A percentile compares a stretch with the other conserved stretches of the same genome.
These are phyloP conservation scores for Meripilus lineatus DNA, from an alignment of 1,284 basidiomycete species.

Conservation along the genomic window DNA sequence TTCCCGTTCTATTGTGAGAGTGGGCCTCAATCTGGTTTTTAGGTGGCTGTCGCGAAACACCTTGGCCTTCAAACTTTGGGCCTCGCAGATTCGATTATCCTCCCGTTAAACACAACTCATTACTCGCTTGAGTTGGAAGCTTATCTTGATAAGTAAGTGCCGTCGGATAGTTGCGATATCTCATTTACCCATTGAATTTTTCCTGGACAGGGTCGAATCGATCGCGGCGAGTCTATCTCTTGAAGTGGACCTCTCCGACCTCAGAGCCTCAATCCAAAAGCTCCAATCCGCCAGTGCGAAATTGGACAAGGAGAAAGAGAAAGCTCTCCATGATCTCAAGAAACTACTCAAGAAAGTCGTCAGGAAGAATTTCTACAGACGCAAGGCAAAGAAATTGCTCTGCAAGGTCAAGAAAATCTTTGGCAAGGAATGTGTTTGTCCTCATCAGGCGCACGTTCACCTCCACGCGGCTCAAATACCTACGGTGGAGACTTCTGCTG, in stretches of 20 bases:
- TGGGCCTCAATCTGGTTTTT: neutral
- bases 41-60: slow-evolving; percentile 66
- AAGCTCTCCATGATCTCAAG: slow-evolving; percentile 28
- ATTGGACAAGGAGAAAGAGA: slow-evolving; percentile 49
- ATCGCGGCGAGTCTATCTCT: slow-evolving; percentile 22
- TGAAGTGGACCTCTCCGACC: slow-evolving; percentile 24
- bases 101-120: slow-evolving; percentile 76
- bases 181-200: neutral
- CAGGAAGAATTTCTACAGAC: slow-evolving; percentile 18
- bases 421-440: slow-evolving; percentile 19
- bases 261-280: slow-evolving; percentile 45
- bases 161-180: neutral
- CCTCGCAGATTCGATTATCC: slow-evolving; percentile 50
- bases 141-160: slow-evolving; percentile 43
- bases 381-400: slow-evolving; percentile 16
- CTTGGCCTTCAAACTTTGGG: slow-evolving; percentile 61
- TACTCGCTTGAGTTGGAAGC: slow-evolving; percentile 50
- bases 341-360: slow-evolving; percentile 30
- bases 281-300: slow-evolving; percentile 47
- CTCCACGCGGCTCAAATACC: slow-evolving; percentile 12
- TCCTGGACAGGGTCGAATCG: slow-evolving; percentile 26
- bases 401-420: slow-evolving; percentile 23
- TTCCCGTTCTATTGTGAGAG: neutral
- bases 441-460: slow-evolving; percentile 4
- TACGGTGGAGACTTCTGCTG: slow-evolving; percentile 10